phyloP scores from a whole-genome alignment of 192 early-diverging fungal species.

The Coemansia sp. region DNA sequence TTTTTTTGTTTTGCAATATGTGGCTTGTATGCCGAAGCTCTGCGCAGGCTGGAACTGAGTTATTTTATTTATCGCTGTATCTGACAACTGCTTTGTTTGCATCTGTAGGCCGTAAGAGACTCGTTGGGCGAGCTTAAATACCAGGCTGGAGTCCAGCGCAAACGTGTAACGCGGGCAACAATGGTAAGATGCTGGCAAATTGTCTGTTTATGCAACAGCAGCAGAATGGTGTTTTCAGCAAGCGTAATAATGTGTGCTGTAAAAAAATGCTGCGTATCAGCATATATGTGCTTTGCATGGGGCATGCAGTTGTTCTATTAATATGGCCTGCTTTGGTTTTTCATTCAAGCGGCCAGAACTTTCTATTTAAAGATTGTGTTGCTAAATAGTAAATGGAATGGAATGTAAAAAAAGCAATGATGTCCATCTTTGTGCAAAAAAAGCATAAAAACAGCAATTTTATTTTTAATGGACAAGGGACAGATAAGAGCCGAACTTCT shows the following conservation, averaged over 20 bases:
- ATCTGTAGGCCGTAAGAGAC: slow-evolving; percentile 31
- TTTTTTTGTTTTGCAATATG: background rate
- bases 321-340: too few relatives aligned
- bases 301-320: too few relatives aligned
- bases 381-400: too few relatives aligned
- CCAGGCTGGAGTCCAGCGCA: slow-evolving; percentile 41
- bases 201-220: too few relatives aligned
- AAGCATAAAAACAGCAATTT: background rate
- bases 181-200: slow-evolving; percentile 48
- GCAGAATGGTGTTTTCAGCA: too few relatives aligned
- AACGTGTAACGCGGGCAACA: slow-evolving; percentile 47
- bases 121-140: slow-evolving; percentile 40
- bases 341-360: too few relatives aligned
- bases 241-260: background rate
- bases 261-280: background rate
- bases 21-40: background rate
- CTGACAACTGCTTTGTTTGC: background rate
- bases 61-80: background rate
- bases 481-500: background rate
- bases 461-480: too few relatives aligned
- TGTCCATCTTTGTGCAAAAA: background rate
- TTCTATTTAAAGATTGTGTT: too few relatives aligned
- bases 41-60: too few relatives aligned
- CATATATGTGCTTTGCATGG: background rate
- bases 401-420: too few relatives aligned